These are phyloP conservation scores for Ascocoryne sarcoides DNA, from an alignment of 2,329 filamentous ascomycete species.

Conservation along the genomic window DNA sequence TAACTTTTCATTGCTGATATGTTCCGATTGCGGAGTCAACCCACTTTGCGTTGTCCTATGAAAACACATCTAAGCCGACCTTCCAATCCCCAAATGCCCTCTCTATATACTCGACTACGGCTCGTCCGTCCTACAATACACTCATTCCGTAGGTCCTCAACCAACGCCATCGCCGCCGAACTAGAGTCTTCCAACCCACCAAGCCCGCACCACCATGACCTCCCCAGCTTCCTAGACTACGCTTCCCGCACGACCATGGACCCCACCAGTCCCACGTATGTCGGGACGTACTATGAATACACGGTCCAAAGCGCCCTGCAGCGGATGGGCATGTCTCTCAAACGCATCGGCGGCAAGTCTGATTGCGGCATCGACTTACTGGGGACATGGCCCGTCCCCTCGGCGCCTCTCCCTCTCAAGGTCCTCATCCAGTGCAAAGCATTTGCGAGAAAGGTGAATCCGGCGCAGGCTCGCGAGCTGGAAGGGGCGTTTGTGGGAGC, in stretches of 20 bases:
- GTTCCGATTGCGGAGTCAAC: no score
- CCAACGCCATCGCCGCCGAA: conserved; percentile 17
- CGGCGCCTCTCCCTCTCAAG: conserved; percentile 32
- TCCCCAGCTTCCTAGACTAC: conserved; percentile 57
- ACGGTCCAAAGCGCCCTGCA: conserved; percentile 47
- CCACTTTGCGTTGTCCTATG: no score
- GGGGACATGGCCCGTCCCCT: conserved; percentile 58
- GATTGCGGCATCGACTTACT: conserved; percentile 70
- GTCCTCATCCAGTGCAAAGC: conserved; percentile 64
- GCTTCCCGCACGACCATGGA: conserved; percentile 47
- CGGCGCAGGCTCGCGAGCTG: conserved; percentile 61
- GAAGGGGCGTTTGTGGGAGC: conserved; percentile 70
- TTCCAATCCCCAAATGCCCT: no score
- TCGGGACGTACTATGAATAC: conserved; percentile 75
- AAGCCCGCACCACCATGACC: conserved; percentile 47
- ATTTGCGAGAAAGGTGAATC: conserved; percentile 40
- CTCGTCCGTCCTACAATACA: conserved; percentile 15
- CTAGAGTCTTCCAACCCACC: conserved; percentile 38
- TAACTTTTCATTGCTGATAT: no score
- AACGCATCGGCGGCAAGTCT: conserved; percentile 54
- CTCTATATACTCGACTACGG: conserved; percentile 10
- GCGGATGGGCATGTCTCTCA: conserved; percentile 54
- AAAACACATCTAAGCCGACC: no score
- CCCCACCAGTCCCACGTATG: conserved; percentile 48
- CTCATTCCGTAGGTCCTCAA: conserved; percentile 15